phyloP scores from a whole-genome alignment of 1,284 basidiomycete genomes.

The Entoloma clypeatum region DNA sequence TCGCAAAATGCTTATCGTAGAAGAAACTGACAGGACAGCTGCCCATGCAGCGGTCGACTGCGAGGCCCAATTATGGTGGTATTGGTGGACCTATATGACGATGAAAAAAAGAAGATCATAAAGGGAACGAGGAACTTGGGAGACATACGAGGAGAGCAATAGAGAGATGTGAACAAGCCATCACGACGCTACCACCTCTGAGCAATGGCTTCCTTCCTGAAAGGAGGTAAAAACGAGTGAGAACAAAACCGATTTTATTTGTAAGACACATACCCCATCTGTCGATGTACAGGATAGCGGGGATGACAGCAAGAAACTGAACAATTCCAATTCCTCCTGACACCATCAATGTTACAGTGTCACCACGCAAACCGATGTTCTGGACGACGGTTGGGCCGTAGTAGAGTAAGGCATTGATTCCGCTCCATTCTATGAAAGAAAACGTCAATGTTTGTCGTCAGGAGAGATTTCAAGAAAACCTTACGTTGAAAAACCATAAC shows the following conservation, averaged over 20 bases:
- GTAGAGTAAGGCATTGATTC: conserved; percentile 78
- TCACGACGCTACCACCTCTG: conserved; percentile 64
- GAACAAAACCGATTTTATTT: no score
- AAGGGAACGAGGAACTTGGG: not conserved
- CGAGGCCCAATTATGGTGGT: conserved; percentile 50
- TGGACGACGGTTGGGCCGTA: conserved; percentile 73
- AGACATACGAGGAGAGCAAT: conserved; percentile 60
- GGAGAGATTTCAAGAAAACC: conserved; percentile 23
- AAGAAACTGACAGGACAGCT: conserved; percentile 52
- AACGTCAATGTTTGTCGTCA: not conserved
- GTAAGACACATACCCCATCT: conserved; percentile 57
- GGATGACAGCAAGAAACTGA: conserved; percentile 72
- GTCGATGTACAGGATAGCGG: conserved; percentile 71
- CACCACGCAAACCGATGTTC: conserved; percentile 53
- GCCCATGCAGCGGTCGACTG: conserved; percentile 59
- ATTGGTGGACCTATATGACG: conserved; percentile 47
- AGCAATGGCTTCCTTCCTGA: conserved; percentile 63
- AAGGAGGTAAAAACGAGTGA: not conserved
- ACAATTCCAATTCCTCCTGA: conserved; percentile 79
- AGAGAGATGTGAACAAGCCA: conserved; percentile 69
- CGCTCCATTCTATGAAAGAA: conserved; percentile 64
- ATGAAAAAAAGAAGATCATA: conserved; percentile 2
- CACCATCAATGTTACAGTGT: conserved; percentile 56
- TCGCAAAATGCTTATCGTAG: conserved; percentile 5
- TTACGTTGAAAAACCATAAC: conserved; percentile 80